These are phyloP conservation scores for Lycium ferocissimum DNA, from an alignment of 257 asterid species.

Conservation along the genomic window DNA sequence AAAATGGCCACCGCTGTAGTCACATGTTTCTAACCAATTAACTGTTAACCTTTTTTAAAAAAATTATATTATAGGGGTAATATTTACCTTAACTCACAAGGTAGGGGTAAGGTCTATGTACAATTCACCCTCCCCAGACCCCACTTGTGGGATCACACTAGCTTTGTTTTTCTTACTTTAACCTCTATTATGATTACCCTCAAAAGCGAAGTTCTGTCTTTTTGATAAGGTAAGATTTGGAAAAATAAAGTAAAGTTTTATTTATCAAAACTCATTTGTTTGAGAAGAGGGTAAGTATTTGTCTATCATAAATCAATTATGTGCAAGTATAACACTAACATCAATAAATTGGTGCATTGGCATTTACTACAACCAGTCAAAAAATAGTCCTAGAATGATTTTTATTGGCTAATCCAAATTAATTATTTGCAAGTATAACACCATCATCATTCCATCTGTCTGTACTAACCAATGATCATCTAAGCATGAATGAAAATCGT, in stretches of 20 bases:
- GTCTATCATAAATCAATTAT: neutral
- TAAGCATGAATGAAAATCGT: neutral
- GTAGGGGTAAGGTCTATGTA: too few species aligned
- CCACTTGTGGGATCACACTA: too few species aligned
- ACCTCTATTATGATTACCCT: neutral
- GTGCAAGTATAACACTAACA: neutral
- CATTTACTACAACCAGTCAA: slow-evolving; percentile 18
- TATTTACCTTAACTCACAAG: too few species aligned
- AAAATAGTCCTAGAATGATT: neutral
- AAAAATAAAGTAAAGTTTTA: slow-evolving; percentile 1
- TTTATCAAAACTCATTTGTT: neutral
- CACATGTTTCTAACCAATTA: neutral
- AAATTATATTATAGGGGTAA: too few species aligned
- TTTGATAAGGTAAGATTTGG: neutral
- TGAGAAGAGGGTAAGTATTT: neutral
- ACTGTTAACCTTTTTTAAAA: neutral
- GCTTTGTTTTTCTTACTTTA: neutral
- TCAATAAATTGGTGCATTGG: slow-evolving; percentile 8
- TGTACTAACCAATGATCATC: neutral
- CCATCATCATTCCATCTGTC: neutral
- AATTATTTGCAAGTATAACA: neutral
- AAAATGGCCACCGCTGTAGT: neutral
- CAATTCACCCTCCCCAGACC: too few species aligned
- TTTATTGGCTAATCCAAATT: neutral
- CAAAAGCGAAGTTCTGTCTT: neutral